phyloP scores from a whole-genome alignment of 495 filamentous ascomycete species.

The Annulohypoxylon maeteangense region DNA sequence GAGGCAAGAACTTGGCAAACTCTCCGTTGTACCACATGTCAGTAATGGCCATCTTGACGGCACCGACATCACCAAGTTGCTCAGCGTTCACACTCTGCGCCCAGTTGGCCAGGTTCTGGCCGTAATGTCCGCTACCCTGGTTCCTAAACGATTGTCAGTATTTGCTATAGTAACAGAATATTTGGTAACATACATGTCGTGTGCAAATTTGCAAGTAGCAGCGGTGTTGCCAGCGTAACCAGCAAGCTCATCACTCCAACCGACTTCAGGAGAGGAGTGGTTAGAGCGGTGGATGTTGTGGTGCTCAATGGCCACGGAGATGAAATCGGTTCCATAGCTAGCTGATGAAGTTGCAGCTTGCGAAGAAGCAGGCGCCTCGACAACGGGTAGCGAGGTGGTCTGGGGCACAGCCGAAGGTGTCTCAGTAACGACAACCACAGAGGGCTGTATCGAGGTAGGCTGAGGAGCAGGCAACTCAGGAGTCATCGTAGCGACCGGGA shows the following conservation, averaged over 20 bases:
- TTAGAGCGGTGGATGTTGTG: slow-evolving; percentile 91
- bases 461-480: slow-evolving; percentile 31
- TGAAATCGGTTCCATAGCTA: slow-evolving; percentile 50
- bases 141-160: slow-evolving; percentile 45
- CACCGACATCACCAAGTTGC: slow-evolving; percentile 48
- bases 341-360: background rate
- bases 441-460: slow-evolving; percentile 6
- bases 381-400: slow-evolving; percentile 3
- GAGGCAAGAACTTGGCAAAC: slow-evolving; percentile 55
- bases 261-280: slow-evolving; percentile 74
- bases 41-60: slow-evolving; percentile 72
- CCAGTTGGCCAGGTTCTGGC: slow-evolving; percentile 81
- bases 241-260: slow-evolving; percentile 71
- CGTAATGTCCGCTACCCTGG: slow-evolving; percentile 73
- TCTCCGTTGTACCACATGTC: slow-evolving; percentile 89
- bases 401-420: slow-evolving; percentile 29
- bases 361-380: slow-evolving; percentile 1
- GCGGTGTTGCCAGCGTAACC: slow-evolving; percentile 64
- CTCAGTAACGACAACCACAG: slow-evolving; percentile 35
- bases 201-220: slow-evolving; percentile 72
- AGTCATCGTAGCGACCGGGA: slow-evolving; percentile 32
- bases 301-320: slow-evolving; percentile 65
- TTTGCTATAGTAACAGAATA: slow-evolving; percentile 15
- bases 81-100: slow-evolving; percentile 45
- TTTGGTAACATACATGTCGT: slow-evolving; percentile 73